phyloP scores from a whole-genome alignment of 352 stramenopile genomes.

The Pseudoperonospora humuli region DNA sequence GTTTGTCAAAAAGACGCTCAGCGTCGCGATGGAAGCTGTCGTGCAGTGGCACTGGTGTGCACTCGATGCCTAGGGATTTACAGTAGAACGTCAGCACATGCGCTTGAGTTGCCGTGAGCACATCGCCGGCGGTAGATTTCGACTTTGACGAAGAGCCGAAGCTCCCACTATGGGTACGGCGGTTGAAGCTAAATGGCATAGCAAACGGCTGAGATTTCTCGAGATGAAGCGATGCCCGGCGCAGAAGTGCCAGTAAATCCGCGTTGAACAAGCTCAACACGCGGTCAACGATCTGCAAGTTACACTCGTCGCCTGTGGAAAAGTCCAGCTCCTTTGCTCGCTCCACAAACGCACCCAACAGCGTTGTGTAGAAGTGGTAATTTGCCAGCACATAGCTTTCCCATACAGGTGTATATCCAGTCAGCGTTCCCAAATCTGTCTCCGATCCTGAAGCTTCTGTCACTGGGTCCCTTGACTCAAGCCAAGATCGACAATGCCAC shows the following conservation, averaged over 20 bases:
- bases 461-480: slow-evolving; percentile 22
- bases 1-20: slow-evolving; percentile 78
- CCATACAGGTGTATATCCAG: slow-evolving; percentile 51
- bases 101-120: slow-evolving; percentile 49
- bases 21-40: slow-evolving; percentile 73
- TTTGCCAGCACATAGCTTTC: slow-evolving; percentile 81
- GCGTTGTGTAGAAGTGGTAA: slow-evolving; percentile 83
- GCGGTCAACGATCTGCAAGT: slow-evolving; percentile 54
- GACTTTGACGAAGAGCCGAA: slow-evolving; percentile 23
- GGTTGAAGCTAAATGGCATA: slow-evolving; percentile 33
- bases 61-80: slow-evolving; percentile 70
- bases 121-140: slow-evolving; percentile 24
- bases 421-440: slow-evolving; percentile 3
- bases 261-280: slow-evolving; percentile 63
- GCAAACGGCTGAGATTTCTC: slow-evolving; percentile 66
- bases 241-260: slow-evolving; percentile 59
- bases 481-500: slow-evolving; percentile 71
- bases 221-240: slow-evolving; percentile 46
- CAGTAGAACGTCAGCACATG: slow-evolving; percentile 78
- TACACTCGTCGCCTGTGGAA: slow-evolving; percentile 50
- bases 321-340: slow-evolving; percentile 82
- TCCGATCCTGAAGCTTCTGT: slow-evolving; percentile 1
- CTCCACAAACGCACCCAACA: slow-evolving; percentile 74
- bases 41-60: slow-evolving; percentile 55
- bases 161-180: slow-evolving; percentile 23